These are phyloP conservation scores for Nicotiana tomentosiformis DNA, from an alignment of 257 asterid genomes.

Conservation along the genomic window DNA sequence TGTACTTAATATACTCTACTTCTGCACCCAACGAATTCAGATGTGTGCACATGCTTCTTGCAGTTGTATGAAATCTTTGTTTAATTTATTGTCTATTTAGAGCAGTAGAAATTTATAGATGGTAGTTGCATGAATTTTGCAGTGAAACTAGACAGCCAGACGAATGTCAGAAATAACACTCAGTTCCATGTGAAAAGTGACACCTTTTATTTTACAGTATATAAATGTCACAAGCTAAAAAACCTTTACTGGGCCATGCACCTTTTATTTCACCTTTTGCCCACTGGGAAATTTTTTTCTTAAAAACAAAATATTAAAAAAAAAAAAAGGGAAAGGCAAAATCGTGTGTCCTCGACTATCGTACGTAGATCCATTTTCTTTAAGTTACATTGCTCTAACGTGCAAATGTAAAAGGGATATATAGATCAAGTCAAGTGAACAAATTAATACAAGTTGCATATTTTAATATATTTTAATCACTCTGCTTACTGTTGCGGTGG, in stretches of 20 bases:
- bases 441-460: no score
- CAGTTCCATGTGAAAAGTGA: background rate
- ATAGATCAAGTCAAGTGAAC: no score
- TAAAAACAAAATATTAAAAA: no score
- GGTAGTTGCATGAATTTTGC: background rate
- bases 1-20: no score
- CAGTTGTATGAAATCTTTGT: background rate
- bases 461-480: no score
- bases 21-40: background rate
- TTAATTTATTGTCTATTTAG: background rate
- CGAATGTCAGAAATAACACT: slow-evolving; percentile 6
- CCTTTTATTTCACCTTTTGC: background rate
- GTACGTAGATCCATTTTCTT: no score
- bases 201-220: background rate
- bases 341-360: no score
- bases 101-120: background rate
- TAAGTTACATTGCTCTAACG: no score
- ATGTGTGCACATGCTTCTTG: background rate
- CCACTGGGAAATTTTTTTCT: background rate
- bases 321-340: no score
- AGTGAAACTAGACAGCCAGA: background rate
- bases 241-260: background rate
- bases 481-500: no score
- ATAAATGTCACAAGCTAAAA: background rate
- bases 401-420: no score